phyloP scores from a whole-genome alignment of 2,329 filamentous ascomycete genomes.

The Aspergillus ochraceoroseus region DNA sequence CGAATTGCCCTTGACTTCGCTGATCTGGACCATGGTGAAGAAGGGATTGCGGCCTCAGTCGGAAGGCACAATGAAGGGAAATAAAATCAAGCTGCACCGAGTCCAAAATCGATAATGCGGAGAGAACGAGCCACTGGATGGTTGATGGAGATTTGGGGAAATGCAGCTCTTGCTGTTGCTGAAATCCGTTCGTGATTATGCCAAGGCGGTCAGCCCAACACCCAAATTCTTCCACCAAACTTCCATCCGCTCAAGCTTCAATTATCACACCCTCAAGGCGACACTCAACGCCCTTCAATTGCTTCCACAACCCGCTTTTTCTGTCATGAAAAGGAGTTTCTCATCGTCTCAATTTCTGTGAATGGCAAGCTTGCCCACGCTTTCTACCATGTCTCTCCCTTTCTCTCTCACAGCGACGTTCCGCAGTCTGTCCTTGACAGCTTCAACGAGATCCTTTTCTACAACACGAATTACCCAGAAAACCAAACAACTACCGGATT shows the following conservation, averaged over 20 bases:
- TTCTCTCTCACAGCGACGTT: conserved; percentile 38
- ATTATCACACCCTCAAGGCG: background rate
- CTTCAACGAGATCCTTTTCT: conserved; percentile 38
- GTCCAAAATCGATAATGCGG: conserved; percentile 1
- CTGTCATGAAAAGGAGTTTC: conserved; percentile 17
- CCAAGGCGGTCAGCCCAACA: conserved; percentile 35
- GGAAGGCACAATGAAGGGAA: conserved; percentile 19
- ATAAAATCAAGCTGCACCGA: background rate
- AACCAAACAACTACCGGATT: conserved; percentile 32
- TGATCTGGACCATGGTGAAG: conserved; percentile 72
- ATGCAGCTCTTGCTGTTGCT: conserved; percentile 23
- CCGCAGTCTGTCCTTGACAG: conserved; percentile 37
- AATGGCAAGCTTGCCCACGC: conserved; percentile 32
- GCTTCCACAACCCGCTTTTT: conserved; percentile 3
- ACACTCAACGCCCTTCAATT: background rate
- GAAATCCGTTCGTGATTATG: conserved; percentile 12
- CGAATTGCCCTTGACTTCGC: conserved; percentile 88
- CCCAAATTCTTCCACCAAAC: conserved; percentile 33
- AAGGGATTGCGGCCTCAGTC: conserved; percentile 24
- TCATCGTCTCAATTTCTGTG: conserved; percentile 16
- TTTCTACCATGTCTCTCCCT: conserved; percentile 30
- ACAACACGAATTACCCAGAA: conserved; percentile 34
- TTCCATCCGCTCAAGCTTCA: conserved; percentile 2
- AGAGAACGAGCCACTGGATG: conserved; percentile 12
- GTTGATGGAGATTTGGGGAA: conserved; percentile 8